A percentile compares a stretch with the other conserved stretches of the same genome.
Conservation (phyloP, 192 early-diverging fungal genomes). For the Backusella morwellensis region DNA sequence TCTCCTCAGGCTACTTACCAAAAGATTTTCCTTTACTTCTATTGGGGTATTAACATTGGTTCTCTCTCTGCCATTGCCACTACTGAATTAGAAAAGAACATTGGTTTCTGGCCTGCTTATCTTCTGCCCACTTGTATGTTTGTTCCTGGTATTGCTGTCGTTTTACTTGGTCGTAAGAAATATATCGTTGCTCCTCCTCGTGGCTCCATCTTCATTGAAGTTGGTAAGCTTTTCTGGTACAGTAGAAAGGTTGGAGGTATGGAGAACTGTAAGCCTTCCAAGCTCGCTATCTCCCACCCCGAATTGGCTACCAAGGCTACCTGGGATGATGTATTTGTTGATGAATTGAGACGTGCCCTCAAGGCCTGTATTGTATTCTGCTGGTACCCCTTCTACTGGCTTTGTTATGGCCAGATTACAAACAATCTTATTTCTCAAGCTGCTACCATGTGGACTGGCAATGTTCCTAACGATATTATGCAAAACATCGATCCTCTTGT, state of each 20-base stretch:
- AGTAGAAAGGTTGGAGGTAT: conserved; percentile 44
- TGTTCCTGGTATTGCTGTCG: conserved; percentile 45
- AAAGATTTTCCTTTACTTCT: conserved; percentile 84
- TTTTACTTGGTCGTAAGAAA: conserved; percentile 48
- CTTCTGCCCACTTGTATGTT: conserved; percentile 57
- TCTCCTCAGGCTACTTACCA: conserved; percentile 67
- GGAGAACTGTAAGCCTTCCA: conserved; percentile 62
- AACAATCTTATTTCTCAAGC: conserved; percentile 64
- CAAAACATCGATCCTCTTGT: conserved; percentile 64
- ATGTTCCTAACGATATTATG: conserved; percentile 66
- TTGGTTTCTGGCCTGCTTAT: conserved; percentile 58
- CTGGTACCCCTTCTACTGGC: conserved; percentile 76
- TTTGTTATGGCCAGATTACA: conserved; percentile 62
- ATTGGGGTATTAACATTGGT: conserved; percentile 73
- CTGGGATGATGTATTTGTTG: conserved; percentile 75
- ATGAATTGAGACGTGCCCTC: conserved; percentile 58
- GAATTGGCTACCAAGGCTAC: conserved; percentile 29
- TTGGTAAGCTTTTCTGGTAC: conserved; percentile 17
- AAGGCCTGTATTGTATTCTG: conserved; percentile 68
- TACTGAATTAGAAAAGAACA: conserved; percentile 57
- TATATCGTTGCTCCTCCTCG: conserved; percentile 56
- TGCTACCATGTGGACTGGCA: conserved; percentile 51
- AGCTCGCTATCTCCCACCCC: conserved; percentile 30
- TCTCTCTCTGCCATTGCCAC: conserved; percentile 58
- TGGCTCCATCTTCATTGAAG: conserved; percentile 30